phyloP scores from a whole-genome alignment of 148 eudicot species.

The Nyssa sinensis region DNA sequence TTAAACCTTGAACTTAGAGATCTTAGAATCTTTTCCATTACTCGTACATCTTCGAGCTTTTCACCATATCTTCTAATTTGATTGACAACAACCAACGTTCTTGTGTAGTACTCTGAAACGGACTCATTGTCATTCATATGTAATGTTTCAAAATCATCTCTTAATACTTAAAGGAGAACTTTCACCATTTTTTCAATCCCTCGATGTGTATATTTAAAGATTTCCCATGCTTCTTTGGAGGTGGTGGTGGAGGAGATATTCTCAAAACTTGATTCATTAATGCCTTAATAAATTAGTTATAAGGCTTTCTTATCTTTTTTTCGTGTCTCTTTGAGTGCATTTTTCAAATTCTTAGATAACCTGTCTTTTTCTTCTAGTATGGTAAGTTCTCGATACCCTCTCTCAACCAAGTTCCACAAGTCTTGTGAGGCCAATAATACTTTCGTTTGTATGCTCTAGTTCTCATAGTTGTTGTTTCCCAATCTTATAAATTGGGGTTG shows the following conservation, averaged over 20 bases:
- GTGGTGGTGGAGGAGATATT: neutral
- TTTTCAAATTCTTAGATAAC: neutral
- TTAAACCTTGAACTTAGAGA: neutral
- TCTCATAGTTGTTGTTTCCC: neutral
- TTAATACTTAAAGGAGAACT: neutral
- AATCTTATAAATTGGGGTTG: neutral
- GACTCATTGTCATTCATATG: conserved; percentile 8
- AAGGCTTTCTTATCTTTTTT: conserved; percentile 1
- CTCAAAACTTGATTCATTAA: neutral
- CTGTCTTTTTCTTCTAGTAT: neutral
- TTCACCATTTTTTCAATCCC: neutral
- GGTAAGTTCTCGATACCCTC: neutral
- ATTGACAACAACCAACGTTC: conserved; percentile 1
- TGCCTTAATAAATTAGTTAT: conserved; percentile 4
- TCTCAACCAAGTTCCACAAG: neutral
- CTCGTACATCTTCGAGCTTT: neutral
- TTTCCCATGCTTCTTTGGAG: conserved; percentile 7
- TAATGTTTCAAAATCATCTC: conserved; percentile 1
- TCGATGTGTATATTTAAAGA: neutral
- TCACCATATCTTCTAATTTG: conserved; percentile 12
- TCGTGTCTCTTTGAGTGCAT: neutral
- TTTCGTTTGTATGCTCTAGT: neutral
- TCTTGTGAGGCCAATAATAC: neutral
- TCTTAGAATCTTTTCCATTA: neutral
- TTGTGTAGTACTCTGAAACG: neutral